A percentile compares a stretch with the other conserved stretches of the same genome.
Conservation (phyloP, 805 yeast genomes). For the Candida railenensis region DNA sequence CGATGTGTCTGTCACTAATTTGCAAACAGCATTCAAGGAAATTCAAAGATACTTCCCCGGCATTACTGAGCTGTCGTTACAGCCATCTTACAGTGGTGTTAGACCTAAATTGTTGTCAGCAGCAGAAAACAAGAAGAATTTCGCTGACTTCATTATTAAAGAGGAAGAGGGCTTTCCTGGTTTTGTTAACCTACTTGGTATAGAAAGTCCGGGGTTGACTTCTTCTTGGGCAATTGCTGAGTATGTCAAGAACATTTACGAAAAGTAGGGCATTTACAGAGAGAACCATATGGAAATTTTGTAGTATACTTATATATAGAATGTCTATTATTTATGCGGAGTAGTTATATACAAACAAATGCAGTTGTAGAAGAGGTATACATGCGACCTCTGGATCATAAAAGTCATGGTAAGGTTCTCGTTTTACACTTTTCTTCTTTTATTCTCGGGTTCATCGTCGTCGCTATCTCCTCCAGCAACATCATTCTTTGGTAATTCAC, state of each 20-base stretch:
- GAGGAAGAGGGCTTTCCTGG: slow-evolving; percentile 75
- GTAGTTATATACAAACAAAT: neutral
- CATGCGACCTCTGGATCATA: no score
- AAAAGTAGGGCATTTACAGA: slow-evolving; percentile 8
- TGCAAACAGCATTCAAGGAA: slow-evolving; percentile 55
- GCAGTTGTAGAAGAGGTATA: neutral
- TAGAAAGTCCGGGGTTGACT: slow-evolving; percentile 91
- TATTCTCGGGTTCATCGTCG: slow-evolving; percentile 14
- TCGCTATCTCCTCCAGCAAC: slow-evolving; percentile 13
- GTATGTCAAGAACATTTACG: slow-evolving; percentile 48
- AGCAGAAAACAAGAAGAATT: slow-evolving; percentile 34
- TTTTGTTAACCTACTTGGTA: slow-evolving; percentile 75
- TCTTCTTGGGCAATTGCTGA: slow-evolving; percentile 80
- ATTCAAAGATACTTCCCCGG: slow-evolving; percentile 63
- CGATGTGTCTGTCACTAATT: slow-evolving; percentile 46
- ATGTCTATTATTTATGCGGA: neutral
- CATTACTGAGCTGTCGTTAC: slow-evolving; percentile 49
- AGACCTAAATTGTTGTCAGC: slow-evolving; percentile 70
- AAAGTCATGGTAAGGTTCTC: no score
- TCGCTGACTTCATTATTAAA: slow-evolving; percentile 72
- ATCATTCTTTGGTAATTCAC: slow-evolving; percentile 53
- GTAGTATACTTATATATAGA: no score
- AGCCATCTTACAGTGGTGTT: slow-evolving; percentile 76
- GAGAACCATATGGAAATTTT: no score
- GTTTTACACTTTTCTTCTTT: slow-evolving; percentile 18